Evolutionary conservation across 2,329 filamentous ascomycete species (phyloP).

Genomic region (Aureobasidium melanogenum): DNA sequence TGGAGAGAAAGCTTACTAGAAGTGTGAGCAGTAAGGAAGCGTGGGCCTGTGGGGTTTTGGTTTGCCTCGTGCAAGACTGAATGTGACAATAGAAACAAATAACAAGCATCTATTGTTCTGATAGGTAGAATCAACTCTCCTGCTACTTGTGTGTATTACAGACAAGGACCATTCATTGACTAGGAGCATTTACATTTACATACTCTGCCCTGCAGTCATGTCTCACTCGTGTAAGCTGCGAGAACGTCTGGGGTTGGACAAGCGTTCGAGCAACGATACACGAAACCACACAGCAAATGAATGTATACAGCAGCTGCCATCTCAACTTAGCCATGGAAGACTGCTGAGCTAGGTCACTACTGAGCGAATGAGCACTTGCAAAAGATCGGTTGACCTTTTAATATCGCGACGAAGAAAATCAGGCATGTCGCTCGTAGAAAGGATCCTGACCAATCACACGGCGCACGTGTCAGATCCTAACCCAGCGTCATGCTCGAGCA

Average conservation of each 20-base stretch:
- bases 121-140: too few relatives aligned
- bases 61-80: too few relatives aligned
- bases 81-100: too few relatives aligned
- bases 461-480: background rate
- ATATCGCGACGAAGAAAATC: background rate
- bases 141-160: background rate
- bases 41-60: too few relatives aligned
- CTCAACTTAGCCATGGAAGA: background rate
- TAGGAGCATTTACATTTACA: too few relatives aligned
- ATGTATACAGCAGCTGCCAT: background rate
- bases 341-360: background rate
- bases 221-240: background rate
- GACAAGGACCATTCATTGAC: background rate
- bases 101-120: background rate
- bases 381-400: background rate
- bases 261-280: background rate
- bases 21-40: too few relatives aligned
- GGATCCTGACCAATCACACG: constrained; percentile 11
- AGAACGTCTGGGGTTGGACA: background rate
- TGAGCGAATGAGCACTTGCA: background rate
- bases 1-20: too few relatives aligned
- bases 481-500: background rate
- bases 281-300: background rate
- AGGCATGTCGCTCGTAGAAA: background rate
- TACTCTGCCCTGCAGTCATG: background rate